A percentile compares a stretch with the other conserved stretches of the same genome.
Evolutionary conservation across 257 asterid genomes (phyloP).

Genomic region (Nicotiana tabacum): DNA sequence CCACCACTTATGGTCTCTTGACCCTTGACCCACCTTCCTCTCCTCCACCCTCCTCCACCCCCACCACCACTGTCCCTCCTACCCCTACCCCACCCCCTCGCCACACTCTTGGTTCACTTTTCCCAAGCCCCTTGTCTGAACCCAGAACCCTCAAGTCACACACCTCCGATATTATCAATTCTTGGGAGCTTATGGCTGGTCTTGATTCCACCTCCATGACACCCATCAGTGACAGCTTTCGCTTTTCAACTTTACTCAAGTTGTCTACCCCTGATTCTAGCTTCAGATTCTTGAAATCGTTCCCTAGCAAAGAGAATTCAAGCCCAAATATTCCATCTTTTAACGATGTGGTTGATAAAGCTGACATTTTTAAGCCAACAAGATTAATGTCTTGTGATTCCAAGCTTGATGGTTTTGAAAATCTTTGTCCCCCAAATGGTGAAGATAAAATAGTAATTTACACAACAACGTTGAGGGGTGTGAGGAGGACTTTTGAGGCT

Average conservation of each 20-base stretch:
- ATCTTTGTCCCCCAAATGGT: conserved; percentile 72
- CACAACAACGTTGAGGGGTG: conserved; percentile 84
- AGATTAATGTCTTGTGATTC: not conserved
- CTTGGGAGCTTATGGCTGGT: conserved; percentile 93
- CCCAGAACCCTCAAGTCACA: conserved; percentile 38
- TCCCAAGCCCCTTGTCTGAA: conserved; percentile 47
- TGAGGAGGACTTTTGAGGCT: conserved; percentile 77
- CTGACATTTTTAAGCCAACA: conserved; percentile 12
- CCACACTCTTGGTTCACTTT: conserved; percentile 58
- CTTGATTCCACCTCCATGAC: conserved; percentile 45
- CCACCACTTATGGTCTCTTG: conserved; percentile 85
- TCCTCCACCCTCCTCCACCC: not conserved
- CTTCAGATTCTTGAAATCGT: conserved; percentile 30
- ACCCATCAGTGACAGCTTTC: conserved; percentile 39
- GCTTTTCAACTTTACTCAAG: conserved; percentile 27
- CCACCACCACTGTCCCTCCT: conserved; percentile 17
- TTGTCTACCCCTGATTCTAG: conserved; percentile 20
- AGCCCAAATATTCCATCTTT: conserved; percentile 20
- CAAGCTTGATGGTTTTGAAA: conserved; percentile 37
- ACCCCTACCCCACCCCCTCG: conserved; percentile 59
- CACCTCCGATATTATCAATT: conserved; percentile 54
- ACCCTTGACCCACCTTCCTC: conserved; percentile 57
- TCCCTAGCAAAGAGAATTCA: conserved; percentile 25
- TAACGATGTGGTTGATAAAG: conserved; percentile 15
- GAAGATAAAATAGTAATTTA: conserved; percentile 64